A percentile compares a stretch with the other conserved stretches of the same genome.
These are phyloP conservation scores for Metschnikowia dekortorum DNA, from an alignment of 805 yeast genomes.

Conservation along the genomic window DNA sequence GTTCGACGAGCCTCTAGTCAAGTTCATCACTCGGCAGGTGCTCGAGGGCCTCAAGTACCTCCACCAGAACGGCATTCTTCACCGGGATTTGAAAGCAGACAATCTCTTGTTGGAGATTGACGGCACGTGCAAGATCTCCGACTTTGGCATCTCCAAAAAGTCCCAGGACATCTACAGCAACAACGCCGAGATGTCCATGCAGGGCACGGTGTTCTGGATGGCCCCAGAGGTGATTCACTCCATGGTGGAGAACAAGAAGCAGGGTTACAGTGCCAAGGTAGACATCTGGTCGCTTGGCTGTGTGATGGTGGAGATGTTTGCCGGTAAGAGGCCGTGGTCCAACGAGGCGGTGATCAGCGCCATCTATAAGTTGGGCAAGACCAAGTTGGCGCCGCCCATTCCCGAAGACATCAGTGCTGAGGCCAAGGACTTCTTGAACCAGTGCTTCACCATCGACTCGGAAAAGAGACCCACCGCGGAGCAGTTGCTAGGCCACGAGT, in stretches of 20 bases:
- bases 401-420: slow-evolving; percentile 77
- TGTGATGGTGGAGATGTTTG: slow-evolving; percentile 95
- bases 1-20: slow-evolving; percentile 74
- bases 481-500: slow-evolving; percentile 51
- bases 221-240: slow-evolving; percentile 98
- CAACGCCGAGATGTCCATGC: slow-evolving; percentile 95
- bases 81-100: slow-evolving; percentile 93
- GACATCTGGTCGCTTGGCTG: slow-evolving; percentile 99
- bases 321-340: slow-evolving; percentile 97
- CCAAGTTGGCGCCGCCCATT: slow-evolving; percentile 90
- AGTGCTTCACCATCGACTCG: slow-evolving; percentile 74
- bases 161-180: slow-evolving; percentile 75
- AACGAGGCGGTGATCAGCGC: slow-evolving; percentile 94
- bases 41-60: slow-evolving; percentile 81
- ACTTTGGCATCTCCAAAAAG: slow-evolving; percentile 91
- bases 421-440: slow-evolving; percentile 68
- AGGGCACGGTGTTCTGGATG: slow-evolving; percentile 99
- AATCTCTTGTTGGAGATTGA: slow-evolving; percentile 82
- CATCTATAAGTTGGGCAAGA: slow-evolving; percentile 80
- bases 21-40: slow-evolving; percentile 73
- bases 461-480: slow-evolving; percentile 85
- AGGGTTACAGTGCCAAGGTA: slow-evolving; percentile 95
- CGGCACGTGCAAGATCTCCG: slow-evolving; percentile 93
- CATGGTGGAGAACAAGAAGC: slow-evolving; percentile 63
- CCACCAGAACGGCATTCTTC: slow-evolving; percentile 82